Evolutionary conservation across 768 basidiomycete species (phyloP), one percentile per base, ranked within the genome.

Genomic region (Hericium alpestre): DNA sequence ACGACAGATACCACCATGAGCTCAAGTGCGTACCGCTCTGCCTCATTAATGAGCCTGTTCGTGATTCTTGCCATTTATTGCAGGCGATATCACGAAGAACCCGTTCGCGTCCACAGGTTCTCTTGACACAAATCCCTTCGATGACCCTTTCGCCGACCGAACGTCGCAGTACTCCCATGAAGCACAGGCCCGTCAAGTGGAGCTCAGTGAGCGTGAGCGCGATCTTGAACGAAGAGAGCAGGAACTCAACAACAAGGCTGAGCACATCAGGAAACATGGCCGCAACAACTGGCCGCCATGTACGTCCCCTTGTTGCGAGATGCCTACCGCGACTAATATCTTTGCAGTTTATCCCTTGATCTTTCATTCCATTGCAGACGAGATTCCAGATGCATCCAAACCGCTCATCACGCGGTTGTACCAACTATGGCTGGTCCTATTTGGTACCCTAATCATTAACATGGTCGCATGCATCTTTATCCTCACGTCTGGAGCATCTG

Each of bases 221-320:
- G 93, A 94, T 61, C 77, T 98, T 32, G 83, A 84, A 65, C 75
- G 83, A 59, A 76, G 93, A 63, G 92, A 94, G 66, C 72, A 78
- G 49, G 90, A 92, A 63, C 76, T 92, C 58, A 78, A 73, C 61
- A 74, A 79, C 63, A 85, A 81, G 66, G 77, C 84, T 20, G 84
- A 90, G 51, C 74, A 84, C 62, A 78, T 91, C 54, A 75, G 85
- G 63, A 78, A 70, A 52, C 83, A 88, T 66, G 92, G 91, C 39
- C 81, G 83, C 62, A 94, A 90, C 68, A 99, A 99, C 72, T 99
- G 90, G 85, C 95, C 95, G 38, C 83, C 83, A 13, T 94, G 93
- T 88, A 64, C 67, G 88, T 75, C 13, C 59, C 59, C 32, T 56
- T 40, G 43, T 20, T 46, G 16, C 15, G n/a, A 46, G 43, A 18